Conservation (phyloP, 2,329 filamentous ascomycete species). For the Orbilia oligospora region DNA sequence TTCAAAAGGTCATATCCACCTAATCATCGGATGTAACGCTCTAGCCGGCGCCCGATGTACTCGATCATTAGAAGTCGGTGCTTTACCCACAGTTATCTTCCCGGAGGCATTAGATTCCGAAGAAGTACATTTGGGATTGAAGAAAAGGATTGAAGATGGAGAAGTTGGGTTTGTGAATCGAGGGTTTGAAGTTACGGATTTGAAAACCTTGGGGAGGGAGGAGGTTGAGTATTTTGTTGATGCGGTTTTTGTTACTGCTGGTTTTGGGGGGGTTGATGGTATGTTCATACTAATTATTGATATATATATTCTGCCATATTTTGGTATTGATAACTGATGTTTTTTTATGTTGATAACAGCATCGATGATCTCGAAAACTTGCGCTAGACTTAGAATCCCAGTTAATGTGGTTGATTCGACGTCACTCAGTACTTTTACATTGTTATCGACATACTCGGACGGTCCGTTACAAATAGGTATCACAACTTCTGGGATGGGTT, state of each 20-base stretch:
- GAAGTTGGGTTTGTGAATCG: constrained; percentile 68
- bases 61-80: constrained; percentile 85
- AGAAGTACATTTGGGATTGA: constrained; percentile 72
- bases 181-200: constrained; percentile 73
- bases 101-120: constrained; percentile 71
- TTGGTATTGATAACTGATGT: not conserved
- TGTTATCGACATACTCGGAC: constrained; percentile 89
- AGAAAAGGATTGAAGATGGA: constrained; percentile 68
- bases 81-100: constrained; percentile 82
- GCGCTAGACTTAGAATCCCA: constrained; percentile 84
- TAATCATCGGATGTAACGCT: constrained; percentile 88
- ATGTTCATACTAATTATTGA: too few relatives aligned
- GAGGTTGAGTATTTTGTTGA: constrained; percentile 86
- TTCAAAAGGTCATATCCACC: constrained; percentile 79
- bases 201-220: constrained; percentile 82
- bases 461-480: constrained; percentile 95
- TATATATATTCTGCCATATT: not conserved
- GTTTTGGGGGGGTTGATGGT: constrained; percentile 67
- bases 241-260: constrained; percentile 87
- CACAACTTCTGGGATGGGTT: constrained; percentile 93
- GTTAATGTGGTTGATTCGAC: constrained; percentile 93
- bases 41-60: constrained; percentile 87
- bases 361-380: constrained; percentile 79
- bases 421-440: constrained; percentile 86
- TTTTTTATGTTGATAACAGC: constrained; percentile 67